Evolutionary conservation across 2,329 filamentous ascomycete genomes (phyloP).

Genomic region (Trichoderma sp.): DNA sequence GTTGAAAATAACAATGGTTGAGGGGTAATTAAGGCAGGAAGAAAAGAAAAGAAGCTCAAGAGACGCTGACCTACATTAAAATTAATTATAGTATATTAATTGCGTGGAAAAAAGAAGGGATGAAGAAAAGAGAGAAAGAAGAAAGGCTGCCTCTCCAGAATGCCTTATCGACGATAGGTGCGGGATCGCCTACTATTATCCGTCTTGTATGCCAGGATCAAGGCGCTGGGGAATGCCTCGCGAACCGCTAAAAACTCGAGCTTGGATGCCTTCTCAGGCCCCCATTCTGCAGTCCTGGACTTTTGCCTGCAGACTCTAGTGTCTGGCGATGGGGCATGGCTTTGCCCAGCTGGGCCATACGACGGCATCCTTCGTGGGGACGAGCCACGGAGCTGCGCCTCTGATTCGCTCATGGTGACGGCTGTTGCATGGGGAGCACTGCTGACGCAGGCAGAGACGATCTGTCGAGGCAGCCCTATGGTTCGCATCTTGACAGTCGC

Average conservation of each 20-base stretch:
- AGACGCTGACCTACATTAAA: slow-evolving; percentile 1
- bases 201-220: neutral
- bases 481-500: slow-evolving; percentile 15
- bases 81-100: neutral
- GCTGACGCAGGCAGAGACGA: slow-evolving; percentile 28
- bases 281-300: neutral
- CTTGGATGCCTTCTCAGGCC: neutral
- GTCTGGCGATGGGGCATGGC: slow-evolving; percentile 3
- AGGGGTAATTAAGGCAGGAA: neutral
- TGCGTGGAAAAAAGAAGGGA: neutral
- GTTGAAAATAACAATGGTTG: neutral
- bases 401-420: slow-evolving; percentile 33
- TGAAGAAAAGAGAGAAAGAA: neutral
- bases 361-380: slow-evolving; percentile 18
- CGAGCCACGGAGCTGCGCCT: neutral
- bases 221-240: slow-evolving; percentile 14
- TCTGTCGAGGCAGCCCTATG: slow-evolving; percentile 23
- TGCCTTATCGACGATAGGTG: slow-evolving; percentile 3
- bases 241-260: neutral
- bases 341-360: slow-evolving; percentile 4
- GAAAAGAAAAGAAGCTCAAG: too few relatives aligned
- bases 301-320: slow-evolving; percentile 14
- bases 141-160: slow-evolving; percentile 12
- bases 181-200: neutral
- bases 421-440: slow-evolving; percentile 30